phyloP scores from a whole-genome alignment of 352 stramenopile species.

The Pythium apleroticum region DNA sequence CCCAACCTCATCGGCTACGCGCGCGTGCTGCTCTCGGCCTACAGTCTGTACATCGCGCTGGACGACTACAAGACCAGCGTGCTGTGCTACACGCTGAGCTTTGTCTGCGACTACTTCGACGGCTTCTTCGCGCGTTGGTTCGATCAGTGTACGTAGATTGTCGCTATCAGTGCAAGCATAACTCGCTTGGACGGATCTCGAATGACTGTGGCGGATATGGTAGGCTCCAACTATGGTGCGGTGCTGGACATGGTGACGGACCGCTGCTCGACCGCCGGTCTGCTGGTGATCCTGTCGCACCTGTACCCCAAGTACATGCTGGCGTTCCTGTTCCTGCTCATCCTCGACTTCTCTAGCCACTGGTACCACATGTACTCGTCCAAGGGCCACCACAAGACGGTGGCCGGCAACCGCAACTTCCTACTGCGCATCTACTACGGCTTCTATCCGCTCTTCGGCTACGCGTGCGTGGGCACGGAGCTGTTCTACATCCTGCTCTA shows the following conservation, averaged over 20 bases:
- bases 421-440: constrained; percentile 94
- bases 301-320: constrained; percentile 88
- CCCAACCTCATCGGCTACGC: constrained; percentile 97
- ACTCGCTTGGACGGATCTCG: background rate
- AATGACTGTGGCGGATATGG: background rate
- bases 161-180: too few relatives aligned
- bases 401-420: constrained; percentile 91
- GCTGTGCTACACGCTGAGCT: constrained; percentile 93
- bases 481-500: constrained; percentile 93
- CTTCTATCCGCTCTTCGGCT: constrained; percentile 92
- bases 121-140: constrained; percentile 96
- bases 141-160: constrained; percentile 93
- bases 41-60: constrained; percentile 82
- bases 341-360: constrained; percentile 97
- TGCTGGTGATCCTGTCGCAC: constrained; percentile 94
- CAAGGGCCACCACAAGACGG: constrained; percentile 94
- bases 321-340: constrained; percentile 88
- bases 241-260: constrained; percentile 99
- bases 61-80: constrained; percentile 77
- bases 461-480: constrained; percentile 91
- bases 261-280: constrained; percentile 93
- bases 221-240: constrained; percentile 91
- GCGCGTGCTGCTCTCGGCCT: constrained; percentile 85
- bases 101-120: constrained; percentile 98
- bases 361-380: constrained; percentile 98